Evolutionary conservation across 2,329 filamentous ascomycete species (phyloP).

Genomic region (Phialemonium atrogriseum): DNA sequence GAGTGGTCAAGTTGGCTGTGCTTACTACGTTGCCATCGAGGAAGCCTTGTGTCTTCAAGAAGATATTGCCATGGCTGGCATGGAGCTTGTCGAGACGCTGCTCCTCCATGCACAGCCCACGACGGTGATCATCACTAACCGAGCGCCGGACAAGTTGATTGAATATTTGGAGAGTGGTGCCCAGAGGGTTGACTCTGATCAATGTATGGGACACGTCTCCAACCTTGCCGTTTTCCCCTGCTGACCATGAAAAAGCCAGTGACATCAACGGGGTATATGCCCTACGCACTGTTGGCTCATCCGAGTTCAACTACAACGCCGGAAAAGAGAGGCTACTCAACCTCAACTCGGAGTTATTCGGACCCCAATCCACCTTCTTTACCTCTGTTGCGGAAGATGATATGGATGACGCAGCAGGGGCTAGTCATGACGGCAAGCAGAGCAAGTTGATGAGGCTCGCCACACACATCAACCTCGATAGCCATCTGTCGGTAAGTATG

Average conservation of each 20-base stretch:
- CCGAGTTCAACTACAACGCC: constrained; percentile 62
- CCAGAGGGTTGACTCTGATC: constrained; percentile 18
- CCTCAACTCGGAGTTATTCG: constrained; percentile 42
- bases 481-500: constrained; percentile 52
- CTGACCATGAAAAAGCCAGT: no score
- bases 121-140: constrained; percentile 42
- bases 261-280: constrained; percentile 32
- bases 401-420: constrained; percentile 30
- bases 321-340: constrained; percentile 59
- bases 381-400: constrained; percentile 26
- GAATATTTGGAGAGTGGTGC: constrained; percentile 24
- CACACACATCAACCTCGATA: constrained; percentile 66
- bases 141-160: constrained; percentile 32
- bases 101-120: constrained; percentile 47
- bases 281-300: constrained; percentile 59
- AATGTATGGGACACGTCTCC: constrained; percentile 4
- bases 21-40: constrained; percentile 67
- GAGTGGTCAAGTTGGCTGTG: constrained; percentile 68
- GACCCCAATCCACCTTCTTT: constrained; percentile 48
- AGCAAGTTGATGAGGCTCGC: constrained; percentile 61
- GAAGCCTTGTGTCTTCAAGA: constrained; percentile 68
- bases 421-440: constrained; percentile 33
- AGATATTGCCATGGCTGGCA: constrained; percentile 61
- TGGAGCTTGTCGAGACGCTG: constrained; percentile 59
- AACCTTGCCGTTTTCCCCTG: constrained; percentile 1